Evolutionary conservation across 495 filamentous ascomycete species (phyloP), one percentile per base, ranked within the genome.

Genomic region (Lasiosphaeria hispida): DNA sequence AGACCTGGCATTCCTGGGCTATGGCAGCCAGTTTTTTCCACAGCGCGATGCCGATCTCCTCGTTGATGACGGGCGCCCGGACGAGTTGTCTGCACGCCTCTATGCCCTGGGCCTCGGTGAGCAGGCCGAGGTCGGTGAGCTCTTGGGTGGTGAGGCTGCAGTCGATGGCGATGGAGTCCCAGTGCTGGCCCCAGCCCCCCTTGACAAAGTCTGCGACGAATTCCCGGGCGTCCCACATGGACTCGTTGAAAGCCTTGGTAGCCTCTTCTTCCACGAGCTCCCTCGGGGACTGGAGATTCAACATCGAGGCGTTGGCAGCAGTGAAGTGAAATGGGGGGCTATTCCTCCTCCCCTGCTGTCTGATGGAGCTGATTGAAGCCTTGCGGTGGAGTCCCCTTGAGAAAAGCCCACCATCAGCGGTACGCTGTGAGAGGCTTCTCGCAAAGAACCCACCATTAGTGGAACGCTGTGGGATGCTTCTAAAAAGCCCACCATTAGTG

Each of bases 21-120:
- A 43, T 52, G 13, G 15, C 44, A 11, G 41, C 40, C 0, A 68
- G 62, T 4, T 47, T 30, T 40, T 48, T 11, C 58, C 58, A 68
- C 34, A 69, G 54, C 0, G 58, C 54, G 14, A 51, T 23, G 40
- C 45, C 56, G 7, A 69, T 59, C 51, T 66, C 57, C 14, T 64
- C 61, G 50, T 61, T 39, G 42, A 66, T 58, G 39, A 57, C 63
- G 1, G 66, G 63, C n/a, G 55, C 57, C 0, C 53, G 49, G 44
- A 69, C 48, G 8, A 69, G 55, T 7, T 45, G 40, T 0, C 50
- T 43, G 48, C 63, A 69, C 18, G 52, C 49, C 0, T 11, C 48
- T 3, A 19, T 56, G 9, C 66, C 66, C 17, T 55, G 30, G n/a
- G 0, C 7, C n/a, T 37, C n/a, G 14, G 47, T 19, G 4, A 65